A percentile compares a stretch with the other conserved stretches of the same genome.
phyloP scores from a whole-genome alignment of 495 filamentous ascomycete species.

The Corynascus novoguineensis region DNA sequence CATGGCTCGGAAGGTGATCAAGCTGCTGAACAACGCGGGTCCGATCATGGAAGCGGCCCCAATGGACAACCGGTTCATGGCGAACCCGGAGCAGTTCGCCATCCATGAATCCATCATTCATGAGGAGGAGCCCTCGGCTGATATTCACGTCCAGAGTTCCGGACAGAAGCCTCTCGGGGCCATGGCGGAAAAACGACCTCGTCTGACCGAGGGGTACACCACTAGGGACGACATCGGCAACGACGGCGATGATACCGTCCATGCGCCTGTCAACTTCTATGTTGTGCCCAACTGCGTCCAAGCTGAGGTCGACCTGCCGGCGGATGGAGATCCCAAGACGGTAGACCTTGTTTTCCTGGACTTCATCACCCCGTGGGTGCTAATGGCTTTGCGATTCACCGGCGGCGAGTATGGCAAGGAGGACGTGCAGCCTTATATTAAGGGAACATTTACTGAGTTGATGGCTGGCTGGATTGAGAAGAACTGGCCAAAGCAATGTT shows the following conservation, averaged over 20 bases:
- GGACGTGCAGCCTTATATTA: constrained; percentile 61
- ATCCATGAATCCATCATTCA: constrained; percentile 27
- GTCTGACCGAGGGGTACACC: constrained; percentile 74
- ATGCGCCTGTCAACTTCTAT: constrained; percentile 68
- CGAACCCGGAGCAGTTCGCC: constrained; percentile 36
- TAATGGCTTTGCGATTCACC: constrained; percentile 63
- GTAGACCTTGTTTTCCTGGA: constrained; percentile 89
- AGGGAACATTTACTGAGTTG: constrained; percentile 65
- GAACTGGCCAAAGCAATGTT: constrained; percentile 63
- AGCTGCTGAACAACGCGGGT: constrained; percentile 66
- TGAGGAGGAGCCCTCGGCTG: constrained; percentile 1
- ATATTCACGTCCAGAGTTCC: not conserved
- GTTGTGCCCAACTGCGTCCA: constrained; percentile 77
- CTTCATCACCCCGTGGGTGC: constrained; percentile 76
- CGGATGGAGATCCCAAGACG: constrained; percentile 50
- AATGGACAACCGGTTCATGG: constrained; percentile 33
- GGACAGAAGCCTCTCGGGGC: constrained; percentile 29
- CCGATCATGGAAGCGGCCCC: constrained; percentile 44
- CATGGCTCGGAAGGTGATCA: constrained; percentile 62
- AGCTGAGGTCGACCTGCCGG: constrained; percentile 52
- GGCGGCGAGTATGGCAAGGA: constrained; percentile 54
- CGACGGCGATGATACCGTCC: constrained; percentile 91
- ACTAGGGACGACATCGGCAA: constrained; percentile 76
- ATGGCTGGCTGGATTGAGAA: constrained; percentile 71
- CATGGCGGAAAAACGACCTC: constrained; percentile 21